Percentiles rank a stretch among this genome's conserved stretches.
Evolutionary conservation across 2,329 filamentous ascomycete species (phyloP).

Genomic region (Ciborinia camelliae): DNA sequence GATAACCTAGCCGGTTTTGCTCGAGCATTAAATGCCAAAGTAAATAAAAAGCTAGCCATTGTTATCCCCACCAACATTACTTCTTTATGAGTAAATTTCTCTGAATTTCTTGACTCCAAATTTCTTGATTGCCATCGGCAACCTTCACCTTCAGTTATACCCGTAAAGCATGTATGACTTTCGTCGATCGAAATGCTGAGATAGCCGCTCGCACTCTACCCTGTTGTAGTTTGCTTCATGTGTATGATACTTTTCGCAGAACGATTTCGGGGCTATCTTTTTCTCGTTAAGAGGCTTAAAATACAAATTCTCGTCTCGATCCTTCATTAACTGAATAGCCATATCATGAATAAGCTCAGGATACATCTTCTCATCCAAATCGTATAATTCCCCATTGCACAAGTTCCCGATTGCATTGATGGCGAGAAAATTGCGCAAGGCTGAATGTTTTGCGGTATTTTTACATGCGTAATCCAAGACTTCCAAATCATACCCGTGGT

Average conservation of each 20-base stretch:
- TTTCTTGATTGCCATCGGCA: not conserved
- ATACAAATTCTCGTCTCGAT: not conserved
- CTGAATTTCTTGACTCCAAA: not conserved
- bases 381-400: fast-evolving
- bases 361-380: not conserved
- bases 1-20: not conserved
- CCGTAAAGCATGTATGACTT: not conserved
- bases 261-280: not conserved
- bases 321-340: not conserved
- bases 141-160: not conserved
- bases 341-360: not conserved
- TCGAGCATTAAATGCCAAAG: conserved; percentile 2
- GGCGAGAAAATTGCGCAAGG: not conserved
- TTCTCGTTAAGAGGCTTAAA: no score
- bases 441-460: not conserved
- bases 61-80: not conserved
- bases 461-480: not conserved
- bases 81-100: not conserved
- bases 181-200: not conserved
- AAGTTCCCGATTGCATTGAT: no score
- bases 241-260: not conserved
- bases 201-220: not conserved
- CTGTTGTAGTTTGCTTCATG: not conserved
- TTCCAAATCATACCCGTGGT: not conserved
- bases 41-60: not conserved